phyloP scores from a whole-genome alignment of 345 rosid genomes.

The Rubroshorea leprosula region DNA sequence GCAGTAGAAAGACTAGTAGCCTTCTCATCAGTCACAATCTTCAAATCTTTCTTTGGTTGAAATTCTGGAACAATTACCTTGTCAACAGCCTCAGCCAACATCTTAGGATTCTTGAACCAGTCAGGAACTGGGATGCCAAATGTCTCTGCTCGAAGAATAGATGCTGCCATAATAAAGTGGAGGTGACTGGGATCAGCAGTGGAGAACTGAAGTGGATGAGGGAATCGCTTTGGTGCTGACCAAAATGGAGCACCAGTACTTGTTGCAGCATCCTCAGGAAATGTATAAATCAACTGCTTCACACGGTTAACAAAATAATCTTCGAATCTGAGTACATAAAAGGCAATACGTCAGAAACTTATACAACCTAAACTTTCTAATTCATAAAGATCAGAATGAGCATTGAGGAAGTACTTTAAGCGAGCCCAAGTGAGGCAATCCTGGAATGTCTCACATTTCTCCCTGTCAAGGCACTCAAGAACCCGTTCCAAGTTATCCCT shows the following conservation, averaged over 20 bases:
- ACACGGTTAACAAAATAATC: slow-evolving; percentile 83
- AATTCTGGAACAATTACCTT: slow-evolving; percentile 80
- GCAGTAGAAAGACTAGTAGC: slow-evolving; percentile 70
- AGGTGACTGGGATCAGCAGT: slow-evolving; percentile 61
- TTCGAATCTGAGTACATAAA: slow-evolving; percentile 59
- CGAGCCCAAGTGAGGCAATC: slow-evolving; percentile 98
- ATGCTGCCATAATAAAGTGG: slow-evolving; percentile 64
- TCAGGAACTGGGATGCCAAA: slow-evolving; percentile 83
- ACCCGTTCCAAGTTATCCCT: slow-evolving; percentile 83
- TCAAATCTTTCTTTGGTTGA: slow-evolving; percentile 74
- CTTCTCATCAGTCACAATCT: slow-evolving; percentile 88
- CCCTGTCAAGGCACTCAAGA: slow-evolving; percentile 88
- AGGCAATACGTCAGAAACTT: slow-evolving; percentile 18
- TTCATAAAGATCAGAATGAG: background rate
- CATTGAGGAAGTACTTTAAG: slow-evolving; percentile 42
- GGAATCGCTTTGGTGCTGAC: slow-evolving; percentile 99
- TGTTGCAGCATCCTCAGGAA: slow-evolving; percentile 93
- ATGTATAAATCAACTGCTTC: slow-evolving; percentile 77
- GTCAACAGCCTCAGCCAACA: slow-evolving; percentile 65
- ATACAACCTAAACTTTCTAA: background rate
- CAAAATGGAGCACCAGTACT: slow-evolving; percentile 95
- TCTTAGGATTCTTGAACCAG: slow-evolving; percentile 60
- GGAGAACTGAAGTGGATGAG: slow-evolving; percentile 73
- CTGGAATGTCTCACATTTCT: slow-evolving; percentile 77
- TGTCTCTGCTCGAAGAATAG: slow-evolving; percentile 86